Conservation (phyloP, 2,329 filamentous ascomycete genomes). For the Colletotrichum echinochloae region DNA sequence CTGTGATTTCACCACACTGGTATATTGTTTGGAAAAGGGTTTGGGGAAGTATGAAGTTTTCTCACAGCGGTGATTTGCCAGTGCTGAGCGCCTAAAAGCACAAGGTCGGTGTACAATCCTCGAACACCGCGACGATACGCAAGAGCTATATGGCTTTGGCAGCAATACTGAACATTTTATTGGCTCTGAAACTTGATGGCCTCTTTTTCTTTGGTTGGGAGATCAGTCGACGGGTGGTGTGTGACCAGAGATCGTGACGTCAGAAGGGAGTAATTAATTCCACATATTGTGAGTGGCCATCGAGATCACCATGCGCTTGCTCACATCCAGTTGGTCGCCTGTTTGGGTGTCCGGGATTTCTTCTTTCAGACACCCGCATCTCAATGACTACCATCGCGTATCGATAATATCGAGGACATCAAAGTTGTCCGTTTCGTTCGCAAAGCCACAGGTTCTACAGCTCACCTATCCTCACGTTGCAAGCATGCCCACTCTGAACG, state of each 20-base stretch:
- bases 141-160: not conserved
- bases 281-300: not conserved
- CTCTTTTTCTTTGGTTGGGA: not conserved
- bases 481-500: not conserved
- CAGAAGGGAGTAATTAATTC: constrained; percentile 8
- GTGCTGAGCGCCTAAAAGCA: not conserved
- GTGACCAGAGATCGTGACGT: not conserved
- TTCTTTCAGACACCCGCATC: not conserved
- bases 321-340: not conserved
- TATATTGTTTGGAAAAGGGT: not conserved
- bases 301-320: not conserved
- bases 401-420: not conserved
- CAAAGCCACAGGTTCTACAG: not conserved
- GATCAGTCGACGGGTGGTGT: not conserved
- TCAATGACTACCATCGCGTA: not conserved
- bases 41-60: not conserved
- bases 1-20: not conserved
- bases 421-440: not conserved
- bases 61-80: not conserved
- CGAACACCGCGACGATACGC: not conserved
- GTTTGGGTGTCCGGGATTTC: not conserved
- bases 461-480: constrained; percentile 17
- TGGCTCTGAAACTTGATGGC: too few species aligned
- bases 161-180: fast-evolving
- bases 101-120: not conserved